These are phyloP conservation scores for Daldinia sp. DNA, from an alignment of 2,329 filamentous ascomycete genomes.

Conservation along the genomic window DNA sequence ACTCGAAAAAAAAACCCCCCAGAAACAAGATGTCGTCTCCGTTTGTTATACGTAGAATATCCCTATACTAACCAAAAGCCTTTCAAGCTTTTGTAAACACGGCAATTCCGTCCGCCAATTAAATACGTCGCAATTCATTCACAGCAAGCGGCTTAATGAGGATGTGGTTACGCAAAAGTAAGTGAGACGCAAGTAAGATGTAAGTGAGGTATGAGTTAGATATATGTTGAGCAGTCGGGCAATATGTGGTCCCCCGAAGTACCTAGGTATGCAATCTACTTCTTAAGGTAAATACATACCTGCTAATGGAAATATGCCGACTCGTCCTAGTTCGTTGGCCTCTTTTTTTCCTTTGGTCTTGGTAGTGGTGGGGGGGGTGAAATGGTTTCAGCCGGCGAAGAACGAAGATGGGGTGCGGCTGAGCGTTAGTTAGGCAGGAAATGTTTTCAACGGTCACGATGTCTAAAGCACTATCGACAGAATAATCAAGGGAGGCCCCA, in stretches of 20 bases:
- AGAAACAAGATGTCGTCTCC: background rate
- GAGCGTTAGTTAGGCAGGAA: conserved; percentile 6
- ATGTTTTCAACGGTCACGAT: conserved; percentile 23
- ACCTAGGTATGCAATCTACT: too few relatives aligned
- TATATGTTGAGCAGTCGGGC: background rate
- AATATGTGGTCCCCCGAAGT: too few relatives aligned
- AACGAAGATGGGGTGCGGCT: conserved; percentile 23
- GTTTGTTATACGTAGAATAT: background rate
- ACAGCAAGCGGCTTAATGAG: background rate
- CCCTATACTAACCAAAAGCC: background rate
- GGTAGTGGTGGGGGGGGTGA: conserved; percentile 14
- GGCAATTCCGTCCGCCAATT: too few relatives aligned
- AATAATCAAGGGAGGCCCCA: conserved; percentile 13
- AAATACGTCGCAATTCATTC: too few relatives aligned
- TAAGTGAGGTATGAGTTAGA: too few relatives aligned
- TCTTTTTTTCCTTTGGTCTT: conserved; percentile 1
- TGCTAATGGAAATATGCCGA: conserved; percentile 20
- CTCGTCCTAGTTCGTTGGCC: conserved; percentile 12
- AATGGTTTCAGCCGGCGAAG: conserved; percentile 16
- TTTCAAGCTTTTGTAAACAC: background rate
- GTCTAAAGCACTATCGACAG: conserved; percentile 2
- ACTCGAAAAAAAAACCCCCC: too few relatives aligned
- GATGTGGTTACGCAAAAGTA: background rate
- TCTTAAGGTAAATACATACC: background rate
- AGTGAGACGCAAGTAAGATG: too few relatives aligned